phyloP scores from a whole-genome alignment of 495 filamentous ascomycete species.

The Tuber melanosporum region DNA sequence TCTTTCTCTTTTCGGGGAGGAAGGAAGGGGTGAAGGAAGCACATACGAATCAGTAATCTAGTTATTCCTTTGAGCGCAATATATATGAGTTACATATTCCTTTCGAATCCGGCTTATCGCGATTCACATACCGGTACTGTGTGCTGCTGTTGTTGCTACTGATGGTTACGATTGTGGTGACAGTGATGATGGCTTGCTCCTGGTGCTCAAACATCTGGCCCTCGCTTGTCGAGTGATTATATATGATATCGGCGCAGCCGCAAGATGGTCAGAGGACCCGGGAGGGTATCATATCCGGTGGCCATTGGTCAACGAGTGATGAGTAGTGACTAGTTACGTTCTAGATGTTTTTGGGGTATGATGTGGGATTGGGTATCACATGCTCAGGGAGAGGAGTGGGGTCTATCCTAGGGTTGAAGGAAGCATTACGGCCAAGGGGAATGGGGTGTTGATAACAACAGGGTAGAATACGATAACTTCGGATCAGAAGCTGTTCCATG shows the following conservation, averaged over 20 bases:
- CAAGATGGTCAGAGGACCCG: background rate
- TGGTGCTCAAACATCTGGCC: background rate
- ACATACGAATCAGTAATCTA: background rate
- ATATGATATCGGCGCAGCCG: background rate
- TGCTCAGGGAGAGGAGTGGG: background rate
- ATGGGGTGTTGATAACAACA: background rate
- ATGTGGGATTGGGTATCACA: background rate
- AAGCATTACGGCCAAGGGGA: background rate
- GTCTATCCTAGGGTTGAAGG: background rate
- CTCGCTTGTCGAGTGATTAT: background rate
- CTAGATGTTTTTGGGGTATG: background rate
- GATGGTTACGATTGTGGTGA: background rate
- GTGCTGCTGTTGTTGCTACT: background rate
- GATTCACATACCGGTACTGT: background rate
- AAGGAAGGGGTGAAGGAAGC: background rate
- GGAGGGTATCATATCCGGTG: background rate
- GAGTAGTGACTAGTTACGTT: background rate
- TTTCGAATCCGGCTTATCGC: background rate
- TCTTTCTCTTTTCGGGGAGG: background rate
- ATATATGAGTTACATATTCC: background rate
- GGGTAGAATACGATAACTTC: background rate
- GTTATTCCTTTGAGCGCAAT: background rate
- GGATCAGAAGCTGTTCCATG: background rate
- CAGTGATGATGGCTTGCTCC: background rate
- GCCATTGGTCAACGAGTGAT: background rate